These are phyloP conservation scores for Nematocida parisii DNA, from an alignment of 371 early-diverging fungal genomes.

Conservation along the genomic window DNA sequence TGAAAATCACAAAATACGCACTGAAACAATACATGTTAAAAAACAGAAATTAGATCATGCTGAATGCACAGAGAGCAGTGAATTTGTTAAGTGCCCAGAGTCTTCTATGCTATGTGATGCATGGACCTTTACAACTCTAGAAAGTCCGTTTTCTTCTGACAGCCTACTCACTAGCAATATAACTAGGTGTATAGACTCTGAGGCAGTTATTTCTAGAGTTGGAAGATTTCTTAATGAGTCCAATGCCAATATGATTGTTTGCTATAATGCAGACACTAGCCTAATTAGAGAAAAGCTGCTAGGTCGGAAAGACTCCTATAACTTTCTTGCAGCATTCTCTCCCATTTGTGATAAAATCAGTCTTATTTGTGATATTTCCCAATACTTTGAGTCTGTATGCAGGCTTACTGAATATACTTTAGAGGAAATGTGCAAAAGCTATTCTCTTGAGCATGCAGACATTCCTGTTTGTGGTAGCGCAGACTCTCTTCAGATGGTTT, in stretches of 20 bases:
- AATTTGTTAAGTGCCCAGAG: not conserved
- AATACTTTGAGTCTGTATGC: conserved; percentile 40
- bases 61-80: not conserved
- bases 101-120: not conserved
- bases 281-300: not conserved
- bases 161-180: not conserved
- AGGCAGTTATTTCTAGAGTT: conserved; percentile 4
- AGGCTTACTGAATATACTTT: conserved; percentile 39
- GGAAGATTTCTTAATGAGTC: not conserved
- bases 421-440: conserved; percentile 13
- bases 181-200: not conserved
- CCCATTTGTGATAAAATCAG: not conserved
- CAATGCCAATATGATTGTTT: not conserved
- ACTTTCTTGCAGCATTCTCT: not conserved
- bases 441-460: not conserved
- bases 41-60: conserved; percentile 1
- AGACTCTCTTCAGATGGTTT: not conserved
- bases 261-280: not conserved
- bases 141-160: not conserved
- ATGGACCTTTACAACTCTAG: conserved; percentile 14
- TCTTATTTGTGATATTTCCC: conserved; percentile 35
- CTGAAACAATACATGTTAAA: not conserved
- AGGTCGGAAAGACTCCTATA: not conserved
- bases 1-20: not conserved
- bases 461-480: not conserved